Evolutionary conservation across 192 early-diverging fungal genomes (phyloP).

Genomic region (Rhizophagus clarus): DNA sequence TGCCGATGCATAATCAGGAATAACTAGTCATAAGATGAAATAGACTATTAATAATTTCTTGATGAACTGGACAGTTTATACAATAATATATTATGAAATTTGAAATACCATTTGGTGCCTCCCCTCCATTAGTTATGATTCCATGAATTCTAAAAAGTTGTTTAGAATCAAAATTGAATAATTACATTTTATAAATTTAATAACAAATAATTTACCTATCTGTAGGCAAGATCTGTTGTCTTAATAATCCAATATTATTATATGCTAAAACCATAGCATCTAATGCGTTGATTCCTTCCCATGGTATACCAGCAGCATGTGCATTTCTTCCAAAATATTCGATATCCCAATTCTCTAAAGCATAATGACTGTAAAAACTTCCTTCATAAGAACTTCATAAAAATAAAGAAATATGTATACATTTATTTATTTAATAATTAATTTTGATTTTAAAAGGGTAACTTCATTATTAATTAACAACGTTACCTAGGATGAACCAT

Average conservation of each 20-base stretch:
- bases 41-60: background rate
- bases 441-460: background rate
- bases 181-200: too few relatives aligned
- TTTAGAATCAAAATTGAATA: background rate
- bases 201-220: constrained; percentile 39
- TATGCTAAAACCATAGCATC: constrained; percentile 71
- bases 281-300: constrained; percentile 71
- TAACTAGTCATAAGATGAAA: constrained; percentile 46
- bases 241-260: constrained; percentile 64
- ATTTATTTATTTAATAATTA: background rate
- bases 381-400: constrained; percentile 43
- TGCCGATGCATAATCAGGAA: constrained; percentile 64
- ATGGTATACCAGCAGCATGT: constrained; percentile 62
- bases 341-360: constrained; percentile 47
- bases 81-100: background rate
- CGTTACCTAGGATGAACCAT: constrained; percentile 77
- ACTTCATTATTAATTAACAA: background rate
- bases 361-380: constrained; percentile 49
- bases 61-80: background rate
- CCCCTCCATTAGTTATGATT: constrained; percentile 77
- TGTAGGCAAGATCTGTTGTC: constrained; percentile 71
- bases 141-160: constrained; percentile 56
- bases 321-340: constrained; percentile 74
- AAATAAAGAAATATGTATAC: background rate
- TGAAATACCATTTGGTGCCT: constrained; percentile 39